phyloP scores from a whole-genome alignment of 1,284 basidiomycete species.

The Bothia castanella region DNA sequence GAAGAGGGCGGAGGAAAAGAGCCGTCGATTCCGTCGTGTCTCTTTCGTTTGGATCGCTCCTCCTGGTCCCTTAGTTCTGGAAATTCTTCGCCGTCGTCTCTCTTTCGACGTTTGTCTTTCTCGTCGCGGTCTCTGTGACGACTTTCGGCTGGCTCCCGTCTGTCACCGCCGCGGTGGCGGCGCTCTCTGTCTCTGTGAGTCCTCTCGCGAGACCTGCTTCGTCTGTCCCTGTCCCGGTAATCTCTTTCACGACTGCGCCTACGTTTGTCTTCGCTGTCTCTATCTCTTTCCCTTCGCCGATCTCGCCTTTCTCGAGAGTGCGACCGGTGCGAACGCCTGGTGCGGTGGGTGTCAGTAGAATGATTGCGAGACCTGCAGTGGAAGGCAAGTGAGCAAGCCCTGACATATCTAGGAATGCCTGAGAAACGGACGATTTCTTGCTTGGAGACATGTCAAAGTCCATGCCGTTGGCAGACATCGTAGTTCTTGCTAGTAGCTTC shows the following conservation, averaged over 20 bases:
- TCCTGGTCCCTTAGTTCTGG: constrained; percentile 41
- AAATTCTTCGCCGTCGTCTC: constrained; percentile 51
- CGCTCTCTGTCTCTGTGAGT: constrained; percentile 42
- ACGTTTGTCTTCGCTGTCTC: constrained; percentile 49
- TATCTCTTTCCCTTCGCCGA: constrained; percentile 51
- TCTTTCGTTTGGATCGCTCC: constrained; percentile 57
- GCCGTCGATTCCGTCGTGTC: constrained; percentile 46
- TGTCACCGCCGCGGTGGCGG: constrained; percentile 47
- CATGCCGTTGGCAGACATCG: constrained; percentile 49
- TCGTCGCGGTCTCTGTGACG: constrained; percentile 46
- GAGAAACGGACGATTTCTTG: constrained; percentile 56
- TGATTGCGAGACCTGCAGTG: constrained; percentile 56
- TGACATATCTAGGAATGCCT: constrained; percentile 4
- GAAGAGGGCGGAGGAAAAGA: constrained; percentile 36
- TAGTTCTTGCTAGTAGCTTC: constrained; percentile 5
- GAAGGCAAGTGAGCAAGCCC: constrained; percentile 14
- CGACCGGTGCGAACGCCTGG: constrained; percentile 67
- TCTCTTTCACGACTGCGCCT: constrained; percentile 53
- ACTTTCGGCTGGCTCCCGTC: constrained; percentile 42
- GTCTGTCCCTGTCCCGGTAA: constrained; percentile 47
- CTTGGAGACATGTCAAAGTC: constrained; percentile 61
- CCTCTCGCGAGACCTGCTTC: constrained; percentile 42
- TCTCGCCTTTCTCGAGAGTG: constrained; percentile 54
- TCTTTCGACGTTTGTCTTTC: constrained; percentile 54
- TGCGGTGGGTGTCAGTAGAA: constrained; percentile 69